These are phyloP conservation scores for Evansstolkia leycettana DNA, from an alignment of 495 filamentous ascomycete species.

Conservation along the genomic window DNA sequence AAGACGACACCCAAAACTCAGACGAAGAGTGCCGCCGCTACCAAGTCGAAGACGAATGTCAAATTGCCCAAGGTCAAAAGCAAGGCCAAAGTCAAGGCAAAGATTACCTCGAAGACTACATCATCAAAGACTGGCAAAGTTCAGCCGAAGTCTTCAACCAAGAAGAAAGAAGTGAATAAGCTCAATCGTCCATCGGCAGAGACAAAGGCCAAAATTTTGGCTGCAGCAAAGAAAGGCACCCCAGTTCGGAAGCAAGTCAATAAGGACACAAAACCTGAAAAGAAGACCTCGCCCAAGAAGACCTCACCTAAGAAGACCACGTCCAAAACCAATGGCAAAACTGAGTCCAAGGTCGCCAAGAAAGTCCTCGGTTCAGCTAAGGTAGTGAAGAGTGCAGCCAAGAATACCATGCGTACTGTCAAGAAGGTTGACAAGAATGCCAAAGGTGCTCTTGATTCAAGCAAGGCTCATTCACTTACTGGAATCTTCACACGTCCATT, in stretches of 20 bases:
- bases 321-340: constrained; percentile 5
- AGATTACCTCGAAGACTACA: constrained; percentile 2
- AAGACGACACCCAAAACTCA: constrained; percentile 7
- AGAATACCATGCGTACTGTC: constrained; percentile 7
- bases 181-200: constrained; percentile 22
- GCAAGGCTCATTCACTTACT: no score
- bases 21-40: constrained; percentile 6
- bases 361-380: constrained; percentile 4
- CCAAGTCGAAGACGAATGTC: constrained; percentile 5
- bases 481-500: no score
- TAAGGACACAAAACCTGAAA: constrained; percentile 5
- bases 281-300: constrained; percentile 8
- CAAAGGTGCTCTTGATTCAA: no score
- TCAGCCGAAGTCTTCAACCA: constrained; percentile 5
- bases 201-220: constrained; percentile 22
- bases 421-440: constrained; percentile 7
- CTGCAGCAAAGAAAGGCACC: constrained; percentile 15
- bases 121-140: not conserved
- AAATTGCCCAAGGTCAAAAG: constrained; percentile 3
- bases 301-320: constrained; percentile 5
- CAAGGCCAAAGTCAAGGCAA: constrained; percentile 7
- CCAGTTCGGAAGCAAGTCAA: constrained; percentile 6
- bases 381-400: constrained; percentile 9
- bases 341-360: constrained; percentile 1
- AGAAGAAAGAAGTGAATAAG: constrained; percentile 9